Conservation (phyloP, 1,284 basidiomycete genomes). For the Peniophora sp. region DNA sequence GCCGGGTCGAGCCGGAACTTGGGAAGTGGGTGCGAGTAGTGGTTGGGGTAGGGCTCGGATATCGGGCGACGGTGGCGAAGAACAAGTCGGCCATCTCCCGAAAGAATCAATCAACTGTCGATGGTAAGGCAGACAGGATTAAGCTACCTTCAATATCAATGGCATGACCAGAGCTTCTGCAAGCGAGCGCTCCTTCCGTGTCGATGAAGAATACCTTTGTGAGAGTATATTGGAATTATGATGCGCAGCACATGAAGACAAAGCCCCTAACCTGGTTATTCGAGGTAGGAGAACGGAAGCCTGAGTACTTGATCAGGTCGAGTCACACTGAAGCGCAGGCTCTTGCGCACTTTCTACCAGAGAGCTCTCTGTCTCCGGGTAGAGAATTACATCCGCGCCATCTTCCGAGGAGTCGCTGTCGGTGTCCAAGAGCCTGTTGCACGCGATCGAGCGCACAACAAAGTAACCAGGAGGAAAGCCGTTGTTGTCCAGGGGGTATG, state of each 20-base stretch:
- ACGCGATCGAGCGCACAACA: slow-evolving; percentile 55
- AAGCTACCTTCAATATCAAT: slow-evolving; percentile 63
- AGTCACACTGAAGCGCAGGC: not conserved
- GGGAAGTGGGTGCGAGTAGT: slow-evolving; percentile 68
- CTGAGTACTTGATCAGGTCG: slow-evolving; percentile 25
- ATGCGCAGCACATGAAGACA: not conserved
- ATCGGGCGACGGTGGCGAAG: slow-evolving; percentile 69
- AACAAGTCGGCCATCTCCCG: slow-evolving; percentile 50
- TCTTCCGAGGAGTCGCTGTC: slow-evolving; percentile 49
- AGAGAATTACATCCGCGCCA: slow-evolving; percentile 57
- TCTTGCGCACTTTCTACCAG: slow-evolving; percentile 55
- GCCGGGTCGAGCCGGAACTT: slow-evolving; percentile 50
- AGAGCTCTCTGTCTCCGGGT: slow-evolving; percentile 63
- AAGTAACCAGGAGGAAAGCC: slow-evolving; percentile 78
- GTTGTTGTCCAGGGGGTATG: slow-evolving; percentile 7
- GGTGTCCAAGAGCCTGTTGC: slow-evolving; percentile 57
- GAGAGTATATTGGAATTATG: not conserved
- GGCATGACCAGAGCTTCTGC: slow-evolving; percentile 71
- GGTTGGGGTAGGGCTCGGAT: slow-evolving; percentile 66
- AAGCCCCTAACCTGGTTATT: slow-evolving; percentile 57
- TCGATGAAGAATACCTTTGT: slow-evolving; percentile 74
- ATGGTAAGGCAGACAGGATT: not conserved
- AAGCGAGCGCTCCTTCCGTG: slow-evolving; percentile 64
- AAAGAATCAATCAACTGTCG: slow-evolving; percentile 5
- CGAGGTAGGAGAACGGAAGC: slow-evolving; percentile 53